A percentile compares a stretch with the other conserved stretches of the same genome.
These are phyloP conservation scores for Leucocoprinus leucothites DNA, from an alignment of 768 basidiomycete species.

Conservation along the genomic window DNA sequence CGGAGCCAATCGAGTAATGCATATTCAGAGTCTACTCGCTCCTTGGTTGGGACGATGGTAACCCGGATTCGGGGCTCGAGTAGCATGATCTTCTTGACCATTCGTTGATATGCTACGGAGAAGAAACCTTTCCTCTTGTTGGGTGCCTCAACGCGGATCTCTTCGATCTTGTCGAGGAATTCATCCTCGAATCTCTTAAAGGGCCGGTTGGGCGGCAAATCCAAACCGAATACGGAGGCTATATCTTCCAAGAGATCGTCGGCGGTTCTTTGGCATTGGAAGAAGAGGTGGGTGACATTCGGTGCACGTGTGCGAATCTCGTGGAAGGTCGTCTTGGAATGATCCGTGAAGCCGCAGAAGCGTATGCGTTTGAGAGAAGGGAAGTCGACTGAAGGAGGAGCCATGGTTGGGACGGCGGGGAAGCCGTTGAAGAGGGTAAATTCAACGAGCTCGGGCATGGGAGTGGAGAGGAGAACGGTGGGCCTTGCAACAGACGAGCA, in stretches of 20 bases:
- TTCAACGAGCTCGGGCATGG: conserved; percentile 23
- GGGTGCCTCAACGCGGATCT: conserved; percentile 4
- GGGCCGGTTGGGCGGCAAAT: background rate
- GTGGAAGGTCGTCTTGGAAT: conserved; percentile 21
- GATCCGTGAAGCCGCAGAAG: conserved; percentile 20
- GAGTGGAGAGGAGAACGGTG: conserved; percentile 16
- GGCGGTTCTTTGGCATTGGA: background rate
- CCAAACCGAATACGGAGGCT: conserved; percentile 1
- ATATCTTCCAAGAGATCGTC: conserved; percentile 1
- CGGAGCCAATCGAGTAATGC: conserved; percentile 3
- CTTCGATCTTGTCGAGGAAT: conserved; percentile 2
- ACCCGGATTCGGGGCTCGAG: conserved; percentile 4
- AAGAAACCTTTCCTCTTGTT: conserved; percentile 3
- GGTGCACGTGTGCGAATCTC: conserved; percentile 14
- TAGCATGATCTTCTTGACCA: conserved; percentile 1
- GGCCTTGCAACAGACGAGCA: conserved; percentile 20
- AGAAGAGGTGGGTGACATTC: conserved; percentile 6
- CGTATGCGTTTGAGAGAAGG: conserved; percentile 21
- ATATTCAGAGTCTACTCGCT: conserved; percentile 6
- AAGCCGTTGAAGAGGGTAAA: conserved; percentile 27
- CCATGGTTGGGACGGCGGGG: conserved; percentile 15
- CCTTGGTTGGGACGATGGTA: background rate
- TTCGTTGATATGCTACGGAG: background rate
- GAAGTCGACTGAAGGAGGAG: conserved; percentile 15
- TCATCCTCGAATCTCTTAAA: background rate